Conservation (phyloP, 495 filamentous ascomycete genomes). For the Xylaria nigripes region DNA sequence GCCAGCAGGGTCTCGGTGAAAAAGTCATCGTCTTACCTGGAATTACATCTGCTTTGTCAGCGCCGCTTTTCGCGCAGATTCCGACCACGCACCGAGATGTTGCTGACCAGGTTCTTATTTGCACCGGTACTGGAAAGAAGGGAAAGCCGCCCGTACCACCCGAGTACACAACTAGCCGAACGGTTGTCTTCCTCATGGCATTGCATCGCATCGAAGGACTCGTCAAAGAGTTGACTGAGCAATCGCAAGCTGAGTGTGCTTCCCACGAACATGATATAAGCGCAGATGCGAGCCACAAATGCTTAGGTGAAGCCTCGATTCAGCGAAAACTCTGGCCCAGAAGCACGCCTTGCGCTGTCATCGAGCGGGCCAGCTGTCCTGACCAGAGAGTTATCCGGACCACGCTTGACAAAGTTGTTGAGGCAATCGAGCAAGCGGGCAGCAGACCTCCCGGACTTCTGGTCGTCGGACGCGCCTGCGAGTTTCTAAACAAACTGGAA, state of each 20-base stretch:
- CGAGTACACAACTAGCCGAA: constrained; percentile 64
- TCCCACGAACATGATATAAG: constrained; percentile 20
- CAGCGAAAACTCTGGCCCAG: constrained; percentile 37
- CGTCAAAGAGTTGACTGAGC: constrained; percentile 52
- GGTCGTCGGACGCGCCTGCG: constrained; percentile 80
- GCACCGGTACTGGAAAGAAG: constrained; percentile 90
- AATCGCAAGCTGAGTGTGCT: constrained; percentile 25
- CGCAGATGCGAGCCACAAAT: not conserved
- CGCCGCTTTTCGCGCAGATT: constrained; percentile 80
- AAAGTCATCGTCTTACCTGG: constrained; percentile 71
- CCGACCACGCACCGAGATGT: constrained; percentile 84
- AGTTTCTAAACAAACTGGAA: constrained; percentile 54
- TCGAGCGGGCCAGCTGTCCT: constrained; percentile 89
- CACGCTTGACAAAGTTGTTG: constrained; percentile 66
- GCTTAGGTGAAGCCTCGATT: not conserved
- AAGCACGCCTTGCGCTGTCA: constrained; percentile 76
- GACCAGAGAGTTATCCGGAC: constrained; percentile 90
- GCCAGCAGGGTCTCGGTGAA: constrained; percentile 52
- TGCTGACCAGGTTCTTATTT: constrained; percentile 85
- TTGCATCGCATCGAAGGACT: constrained; percentile 73
- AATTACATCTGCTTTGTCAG: constrained; percentile 78
- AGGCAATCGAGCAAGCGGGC: constrained; percentile 83
- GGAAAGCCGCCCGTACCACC: constrained; percentile 77
- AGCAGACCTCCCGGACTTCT: constrained; percentile 83
- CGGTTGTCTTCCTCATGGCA: constrained; percentile 94